phyloP scores from a whole-genome alignment of 2,329 filamentous ascomycete species.

The Fonsecaea nubica region DNA sequence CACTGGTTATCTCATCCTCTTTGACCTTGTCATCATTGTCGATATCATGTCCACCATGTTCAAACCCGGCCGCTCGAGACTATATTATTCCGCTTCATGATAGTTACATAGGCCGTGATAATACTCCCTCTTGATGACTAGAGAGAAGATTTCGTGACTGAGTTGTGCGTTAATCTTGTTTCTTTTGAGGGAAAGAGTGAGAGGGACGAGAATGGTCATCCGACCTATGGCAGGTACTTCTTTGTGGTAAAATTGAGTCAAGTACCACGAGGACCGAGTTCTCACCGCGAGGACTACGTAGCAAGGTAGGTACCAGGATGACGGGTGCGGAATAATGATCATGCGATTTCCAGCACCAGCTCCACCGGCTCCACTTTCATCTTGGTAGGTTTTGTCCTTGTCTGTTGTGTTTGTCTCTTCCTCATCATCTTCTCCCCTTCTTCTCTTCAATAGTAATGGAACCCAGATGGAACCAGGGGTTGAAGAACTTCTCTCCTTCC shows the following conservation, averaged over 20 bases:
- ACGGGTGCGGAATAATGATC: conserved; percentile 1
- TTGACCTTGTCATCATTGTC: conserved; percentile 1
- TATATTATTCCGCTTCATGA: background rate
- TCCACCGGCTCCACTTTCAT: background rate
- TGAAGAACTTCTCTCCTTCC: background rate
- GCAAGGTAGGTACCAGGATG: background rate
- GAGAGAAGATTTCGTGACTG: background rate
- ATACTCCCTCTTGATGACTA: background rate
- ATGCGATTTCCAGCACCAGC: background rate
- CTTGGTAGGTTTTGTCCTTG: no score
- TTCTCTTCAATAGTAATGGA: background rate
- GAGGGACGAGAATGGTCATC: background rate
- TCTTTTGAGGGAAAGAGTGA: background rate
- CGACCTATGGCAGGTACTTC: no score
- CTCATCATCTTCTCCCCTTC: background rate
- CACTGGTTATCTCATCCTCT: background rate
- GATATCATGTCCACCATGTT: background rate
- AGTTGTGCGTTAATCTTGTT: background rate
- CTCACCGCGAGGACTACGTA: no score
- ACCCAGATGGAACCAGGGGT: background rate
- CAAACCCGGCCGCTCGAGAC: background rate
- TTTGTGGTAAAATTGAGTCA: no score
- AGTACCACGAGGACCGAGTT: no score
- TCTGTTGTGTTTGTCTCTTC: background rate
- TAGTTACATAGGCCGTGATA: background rate